Conservation (phyloP, 2,329 filamentous ascomycete species). For the Claviceps lovelessii region DNA sequence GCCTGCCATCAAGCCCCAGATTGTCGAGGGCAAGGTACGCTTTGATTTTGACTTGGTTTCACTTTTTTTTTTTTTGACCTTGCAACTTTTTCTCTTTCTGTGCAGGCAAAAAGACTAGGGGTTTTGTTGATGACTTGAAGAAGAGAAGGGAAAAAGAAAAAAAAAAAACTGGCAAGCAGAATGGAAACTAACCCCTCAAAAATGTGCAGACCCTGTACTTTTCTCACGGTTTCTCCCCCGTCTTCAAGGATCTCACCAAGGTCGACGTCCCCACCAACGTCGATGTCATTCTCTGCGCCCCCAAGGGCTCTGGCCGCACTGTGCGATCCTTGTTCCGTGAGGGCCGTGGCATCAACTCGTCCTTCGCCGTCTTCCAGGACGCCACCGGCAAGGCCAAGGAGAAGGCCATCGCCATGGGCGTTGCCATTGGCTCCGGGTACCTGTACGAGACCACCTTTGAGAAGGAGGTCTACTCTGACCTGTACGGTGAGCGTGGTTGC, state of each 20-base stretch:
- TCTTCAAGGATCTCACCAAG: constrained; percentile 99
- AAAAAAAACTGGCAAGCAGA: too few species aligned
- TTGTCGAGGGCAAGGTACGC: constrained; percentile 92
- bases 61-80: neutral
- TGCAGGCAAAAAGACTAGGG: too few species aligned
- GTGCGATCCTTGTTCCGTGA: constrained; percentile 98
- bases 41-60: neutral
- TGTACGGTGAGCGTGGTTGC: constrained; percentile 99
- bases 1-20: constrained; percentile 93
- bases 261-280: constrained; percentile 92
- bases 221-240: constrained; percentile 98
- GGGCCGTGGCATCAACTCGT: constrained; percentile 99
- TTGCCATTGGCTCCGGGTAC: constrained; percentile 94
- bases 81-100: neutral
- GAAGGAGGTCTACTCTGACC: constrained; percentile 99
- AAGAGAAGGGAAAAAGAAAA: too few species aligned
- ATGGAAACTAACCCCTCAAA: neutral
- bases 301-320: constrained; percentile 97
- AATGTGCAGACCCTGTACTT: constrained; percentile 82
- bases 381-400: constrained; percentile 96
- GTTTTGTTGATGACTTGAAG: too few species aligned
- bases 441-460: constrained; percentile 99
- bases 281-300: constrained; percentile 97
- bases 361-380: constrained; percentile 95
- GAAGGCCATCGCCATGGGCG: constrained; percentile 91